These are phyloP conservation scores for Monosporascus sp. DNA, from an alignment of 2,329 filamentous ascomycete species.

Conservation along the genomic window DNA sequence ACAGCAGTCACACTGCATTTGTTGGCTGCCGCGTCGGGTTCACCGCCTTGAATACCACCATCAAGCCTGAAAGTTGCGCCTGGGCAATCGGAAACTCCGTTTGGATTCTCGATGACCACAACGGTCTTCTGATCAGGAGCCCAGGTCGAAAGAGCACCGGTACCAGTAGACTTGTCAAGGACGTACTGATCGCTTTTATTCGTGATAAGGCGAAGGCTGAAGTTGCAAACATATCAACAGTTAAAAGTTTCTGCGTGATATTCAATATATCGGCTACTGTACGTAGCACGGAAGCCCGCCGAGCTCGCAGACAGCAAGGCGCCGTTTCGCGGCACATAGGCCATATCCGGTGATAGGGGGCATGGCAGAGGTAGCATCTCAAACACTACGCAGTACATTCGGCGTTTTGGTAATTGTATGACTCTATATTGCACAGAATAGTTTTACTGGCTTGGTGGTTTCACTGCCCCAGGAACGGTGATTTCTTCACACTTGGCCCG, in stretches of 20 bases:
- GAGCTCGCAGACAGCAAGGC: constrained; percentile 26
- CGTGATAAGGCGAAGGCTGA: constrained; percentile 43
- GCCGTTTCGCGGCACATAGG: constrained; percentile 22
- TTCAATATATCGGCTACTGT: constrained; percentile 29
- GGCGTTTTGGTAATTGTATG: background rate
- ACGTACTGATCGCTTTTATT: constrained; percentile 49
- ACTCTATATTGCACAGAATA: background rate
- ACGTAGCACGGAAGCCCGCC: constrained; percentile 38
- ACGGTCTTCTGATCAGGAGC: constrained; percentile 31
- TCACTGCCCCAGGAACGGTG: constrained; percentile 19
- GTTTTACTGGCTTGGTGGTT: constrained; percentile 17
- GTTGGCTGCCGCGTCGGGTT: constrained; percentile 48
- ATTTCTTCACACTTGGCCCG: constrained; percentile 21
- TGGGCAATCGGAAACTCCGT: constrained; percentile 19
- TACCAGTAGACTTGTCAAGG: constrained; percentile 32
- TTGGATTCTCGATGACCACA: constrained; percentile 26
- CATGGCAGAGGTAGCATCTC: constrained; percentile 36
- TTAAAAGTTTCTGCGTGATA: constrained; percentile 38
- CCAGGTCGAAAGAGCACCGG: constrained; percentile 31
- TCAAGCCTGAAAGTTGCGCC: constrained; percentile 51
- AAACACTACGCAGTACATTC: constrained; percentile 16
- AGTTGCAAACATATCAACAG: constrained; percentile 40
- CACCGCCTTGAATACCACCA: constrained; percentile 46
- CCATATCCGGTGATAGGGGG: constrained; percentile 28
- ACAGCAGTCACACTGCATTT: constrained; percentile 42